These are phyloP conservation scores for Crucihimalaya himalaica DNA, from an alignment of 345 rosid genomes.

Conservation along the genomic window DNA sequence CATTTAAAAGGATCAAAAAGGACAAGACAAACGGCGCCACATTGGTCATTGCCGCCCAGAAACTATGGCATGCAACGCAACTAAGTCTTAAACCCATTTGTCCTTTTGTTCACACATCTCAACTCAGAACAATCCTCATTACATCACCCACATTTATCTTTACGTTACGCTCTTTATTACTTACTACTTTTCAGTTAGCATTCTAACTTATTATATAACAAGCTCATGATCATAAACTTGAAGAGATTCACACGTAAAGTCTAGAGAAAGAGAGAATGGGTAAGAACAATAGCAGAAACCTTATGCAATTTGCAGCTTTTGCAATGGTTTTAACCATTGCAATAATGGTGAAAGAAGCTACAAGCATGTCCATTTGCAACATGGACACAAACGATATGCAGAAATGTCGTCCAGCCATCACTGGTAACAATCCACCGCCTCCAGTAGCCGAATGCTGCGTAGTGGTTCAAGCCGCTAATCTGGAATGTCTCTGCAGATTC, in stretches of 20 bases:
- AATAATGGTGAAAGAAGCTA: slow-evolving; percentile 30
- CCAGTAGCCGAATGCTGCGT: slow-evolving; percentile 53
- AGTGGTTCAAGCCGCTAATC: slow-evolving; percentile 40
- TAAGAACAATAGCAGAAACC: slow-evolving; percentile 13
- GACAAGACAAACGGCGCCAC: background rate
- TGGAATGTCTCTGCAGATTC: slow-evolving; percentile 53
- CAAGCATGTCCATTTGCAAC: slow-evolving; percentile 40
- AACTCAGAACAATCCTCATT: slow-evolving; percentile 19
- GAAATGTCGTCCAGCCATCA: slow-evolving; percentile 53
- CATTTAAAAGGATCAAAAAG: background rate
- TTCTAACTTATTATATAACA: slow-evolving; percentile 1
- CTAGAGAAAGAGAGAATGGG: slow-evolving; percentile 22
- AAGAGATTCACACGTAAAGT: background rate
- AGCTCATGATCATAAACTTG: background rate
- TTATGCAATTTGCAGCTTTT: slow-evolving; percentile 24
- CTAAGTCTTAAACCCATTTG: slow-evolving; percentile 10
- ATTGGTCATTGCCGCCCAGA: slow-evolving; percentile 20
- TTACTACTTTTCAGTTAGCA: background rate
- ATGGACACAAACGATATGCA: slow-evolving; percentile 42
- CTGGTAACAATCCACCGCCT: slow-evolving; percentile 47
- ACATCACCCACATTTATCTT: slow-evolving; percentile 20
- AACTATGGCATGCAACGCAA: slow-evolving; percentile 25
- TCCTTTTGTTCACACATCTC: slow-evolving; percentile 36
- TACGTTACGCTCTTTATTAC: slow-evolving; percentile 22
- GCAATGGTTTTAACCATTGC: slow-evolving; percentile 30